Percentiles rank a stretch among this genome's conserved stretches.
Conservation (phyloP, 345 rosid genomes). For the Syzygium aromaticum region DNA sequence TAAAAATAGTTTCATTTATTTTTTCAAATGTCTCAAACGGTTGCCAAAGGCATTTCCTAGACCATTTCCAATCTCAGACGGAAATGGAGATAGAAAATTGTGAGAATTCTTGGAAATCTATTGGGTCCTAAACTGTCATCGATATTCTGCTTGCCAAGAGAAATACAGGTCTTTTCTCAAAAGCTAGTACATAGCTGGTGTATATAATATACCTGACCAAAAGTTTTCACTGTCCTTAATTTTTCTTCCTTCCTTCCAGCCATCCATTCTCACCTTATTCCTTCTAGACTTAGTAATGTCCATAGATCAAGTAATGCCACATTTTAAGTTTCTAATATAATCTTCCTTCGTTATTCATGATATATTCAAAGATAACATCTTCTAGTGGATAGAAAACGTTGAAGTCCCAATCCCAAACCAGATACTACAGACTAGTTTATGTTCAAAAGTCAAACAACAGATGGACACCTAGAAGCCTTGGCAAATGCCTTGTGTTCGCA, state of each 20-base stretch:
- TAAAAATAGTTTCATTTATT: neutral
- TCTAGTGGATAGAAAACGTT: neutral
- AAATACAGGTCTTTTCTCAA: neutral
- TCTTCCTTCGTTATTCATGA: neutral
- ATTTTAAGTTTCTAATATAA: neutral
- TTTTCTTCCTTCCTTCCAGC: neutral
- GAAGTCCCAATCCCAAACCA: neutral
- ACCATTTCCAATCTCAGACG: neutral
- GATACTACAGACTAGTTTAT: neutral
- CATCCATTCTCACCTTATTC: neutral
- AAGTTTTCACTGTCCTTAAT: neutral
- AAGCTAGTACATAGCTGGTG: neutral
- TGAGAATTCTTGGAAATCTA: neutral
- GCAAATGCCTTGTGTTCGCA: neutral
- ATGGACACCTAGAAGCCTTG: neutral
- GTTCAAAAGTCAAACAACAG: neutral
- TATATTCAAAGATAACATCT: neutral
- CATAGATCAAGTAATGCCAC: neutral
- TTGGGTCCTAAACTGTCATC: neutral
- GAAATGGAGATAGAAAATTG: neutral
- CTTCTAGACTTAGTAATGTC: neutral
- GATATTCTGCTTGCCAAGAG: neutral
- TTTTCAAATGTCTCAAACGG: neutral
- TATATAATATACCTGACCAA: neutral
- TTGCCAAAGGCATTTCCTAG: neutral